Evolutionary conservation across 495 filamentous ascomycete genomes (phyloP), one percentile per base, ranked within the genome.

Genomic region (Xylaria grammica): DNA sequence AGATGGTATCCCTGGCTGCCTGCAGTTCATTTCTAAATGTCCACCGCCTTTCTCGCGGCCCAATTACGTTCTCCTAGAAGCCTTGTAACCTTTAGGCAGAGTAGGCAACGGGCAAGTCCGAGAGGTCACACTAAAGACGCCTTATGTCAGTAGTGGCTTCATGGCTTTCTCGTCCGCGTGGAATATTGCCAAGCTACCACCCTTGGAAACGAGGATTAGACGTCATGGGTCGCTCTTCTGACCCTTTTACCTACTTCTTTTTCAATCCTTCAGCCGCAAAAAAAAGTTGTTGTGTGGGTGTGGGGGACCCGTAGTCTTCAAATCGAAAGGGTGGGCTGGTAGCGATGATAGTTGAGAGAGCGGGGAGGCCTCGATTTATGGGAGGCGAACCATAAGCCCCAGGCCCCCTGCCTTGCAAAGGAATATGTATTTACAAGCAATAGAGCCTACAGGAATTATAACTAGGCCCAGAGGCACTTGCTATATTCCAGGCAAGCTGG

Each of bases 361-460:
- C n/a, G 56, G 13, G 56, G 42, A 59, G 56, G 56, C 56, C 56
- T 59, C 56, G 42, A 48, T 8, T 15, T 22, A 24, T 34, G 19
- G 29, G 27, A 59, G n/a, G 40, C n/a, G 24, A 48, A 48, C 19
- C 17, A 32, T 29, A n/a, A 9, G 44, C 5, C 20, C 5, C 5
- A 20, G 15, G 5, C 10, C n/a, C 29, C 29, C 44, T 27, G 9
- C 8, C 30, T 8, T 9, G 30, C 13, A 15, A 34, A 17, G n/a
- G 1, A 1, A 22, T n/a, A 59, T 36, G n/a, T 29, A 45, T 20
- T 57, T 24, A 44, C 36, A n/a, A 42, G 36, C 4, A n/a, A 44
- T 29, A 42, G 4, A 2, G 13, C 22, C 22, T 42, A 6, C 4
- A 13, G 3, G 3, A 56, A 13, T 15, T 7, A 24, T 0, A n/a